phyloP scores from a whole-genome alignment of 1,139 yeast species.

The Sugiyamaella novakii region DNA sequence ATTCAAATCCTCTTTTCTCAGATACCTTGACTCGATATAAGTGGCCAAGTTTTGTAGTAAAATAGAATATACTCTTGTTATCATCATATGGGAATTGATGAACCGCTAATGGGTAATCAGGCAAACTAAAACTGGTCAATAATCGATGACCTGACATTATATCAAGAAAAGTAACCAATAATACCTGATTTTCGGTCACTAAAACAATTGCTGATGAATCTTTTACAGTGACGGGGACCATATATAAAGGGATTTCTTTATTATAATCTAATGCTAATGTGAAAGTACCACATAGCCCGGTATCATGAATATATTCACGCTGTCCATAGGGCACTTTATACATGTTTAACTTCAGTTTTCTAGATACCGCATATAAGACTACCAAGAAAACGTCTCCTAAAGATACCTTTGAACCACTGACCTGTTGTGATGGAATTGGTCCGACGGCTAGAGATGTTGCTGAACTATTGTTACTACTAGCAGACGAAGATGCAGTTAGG shows the following conservation, averaged over 20 bases:
- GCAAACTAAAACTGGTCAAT: slow-evolving; percentile 11
- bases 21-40: slow-evolving; percentile 24
- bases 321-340: slow-evolving; percentile 17
- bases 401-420: background rate
- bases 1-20: slow-evolving; percentile 8
- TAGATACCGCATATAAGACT: slow-evolving; percentile 6
- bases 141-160: slow-evolving; percentile 29
- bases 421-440: background rate
- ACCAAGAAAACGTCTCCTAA: slow-evolving; percentile 12
- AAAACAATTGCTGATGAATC: slow-evolving; percentile 27
- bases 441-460: background rate
- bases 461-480: background rate
- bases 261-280: slow-evolving; percentile 20
- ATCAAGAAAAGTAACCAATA: slow-evolving; percentile 28
- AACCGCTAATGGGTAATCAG: slow-evolving; percentile 17
- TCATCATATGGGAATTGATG: slow-evolving; percentile 21
- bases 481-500: background rate
- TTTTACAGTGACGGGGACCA: slow-evolving; percentile 26
- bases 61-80: slow-evolving; percentile 23
- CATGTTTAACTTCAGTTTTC: slow-evolving; percentile 16
- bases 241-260: slow-evolving; percentile 25
- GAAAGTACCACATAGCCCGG: slow-evolving; percentile 17
- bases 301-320: slow-evolving; percentile 15
- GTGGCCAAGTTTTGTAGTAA: slow-evolving; percentile 24
- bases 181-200: slow-evolving; percentile 21